Evolutionary conservation across 768 basidiomycete genomes (phyloP), one percentile per base, ranked within the genome.

Genomic region (Boletus insuetus): DNA sequence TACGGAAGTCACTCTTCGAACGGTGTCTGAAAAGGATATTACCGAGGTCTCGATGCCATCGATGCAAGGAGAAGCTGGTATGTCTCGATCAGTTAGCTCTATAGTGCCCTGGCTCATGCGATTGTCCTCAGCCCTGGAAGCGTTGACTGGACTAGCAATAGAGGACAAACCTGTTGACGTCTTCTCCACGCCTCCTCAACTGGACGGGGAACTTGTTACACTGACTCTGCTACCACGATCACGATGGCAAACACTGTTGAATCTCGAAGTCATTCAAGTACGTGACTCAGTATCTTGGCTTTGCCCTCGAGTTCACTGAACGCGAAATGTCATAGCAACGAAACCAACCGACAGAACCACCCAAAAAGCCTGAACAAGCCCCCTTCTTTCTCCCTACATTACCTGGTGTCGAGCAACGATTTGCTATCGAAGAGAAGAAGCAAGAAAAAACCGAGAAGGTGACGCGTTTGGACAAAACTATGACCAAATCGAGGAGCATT

Each of bases 361-460:
- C 94, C 8, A 98, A 98, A 72, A 89, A 87, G 24, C 92, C 93
- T 13, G 96, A 98, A 73, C 83, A 92, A 56, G 96, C 94, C 1
- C 97, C 97, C 0, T 99, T 99, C 78, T 99, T 98, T 79, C 76
- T 99, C 16, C 97, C 96, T 20, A 93, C 94, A 1, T 73, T 98
- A 12, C 87, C 90, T 5, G 96, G 94, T 12, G 82, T 94, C 12
- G 92, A 95, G 54, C 79, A 84, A 17, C 82, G 91, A 17, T 96
- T 98, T 69, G 89, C 83, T 14, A 68, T 87, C 6, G 73, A 70
- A 67, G 55, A 73, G 58, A 62, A 78, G 72, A 70, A 77, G 71
- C 50, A 66, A 53, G 62, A 69, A 59, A 60, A 69, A 69, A 47
- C 72, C 61, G 58, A 64, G 56, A 82, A 80, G 56, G 58, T 75